phyloP scores from a whole-genome alignment of 2,329 filamentous ascomycete genomes.

The Trichophyton verrucosum region DNA sequence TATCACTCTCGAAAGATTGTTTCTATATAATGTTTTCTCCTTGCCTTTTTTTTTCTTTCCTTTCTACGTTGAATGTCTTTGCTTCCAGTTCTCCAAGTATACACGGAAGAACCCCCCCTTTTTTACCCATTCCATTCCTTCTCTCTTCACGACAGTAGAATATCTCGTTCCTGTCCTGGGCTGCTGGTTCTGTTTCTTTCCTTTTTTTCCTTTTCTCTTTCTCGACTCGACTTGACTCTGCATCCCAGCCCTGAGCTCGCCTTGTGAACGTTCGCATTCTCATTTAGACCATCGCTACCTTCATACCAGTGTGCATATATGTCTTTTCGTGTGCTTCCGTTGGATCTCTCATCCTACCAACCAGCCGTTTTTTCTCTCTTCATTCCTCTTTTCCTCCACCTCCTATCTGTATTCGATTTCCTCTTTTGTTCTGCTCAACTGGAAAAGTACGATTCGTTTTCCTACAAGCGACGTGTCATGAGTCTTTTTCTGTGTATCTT shows the following conservation, averaged over 20 bases:
- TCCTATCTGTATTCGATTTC: neutral
- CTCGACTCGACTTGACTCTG: neutral
- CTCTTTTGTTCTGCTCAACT: neutral
- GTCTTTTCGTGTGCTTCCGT: neutral
- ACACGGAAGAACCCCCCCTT: neutral
- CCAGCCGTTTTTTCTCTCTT: neutral
- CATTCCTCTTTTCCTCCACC: neutral
- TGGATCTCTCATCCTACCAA: neutral
- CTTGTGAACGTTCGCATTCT: slow-evolving; percentile 19
- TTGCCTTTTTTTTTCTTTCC: neutral
- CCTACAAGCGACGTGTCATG: neutral
- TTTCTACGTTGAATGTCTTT: neutral
- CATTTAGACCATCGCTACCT: slow-evolving; percentile 15
- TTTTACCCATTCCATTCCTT: neutral
- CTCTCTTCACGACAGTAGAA: neutral
- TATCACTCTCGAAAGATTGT: neutral
- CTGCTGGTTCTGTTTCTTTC: slow-evolving; percentile 15
- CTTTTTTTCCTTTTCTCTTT: slow-evolving; percentile 6
- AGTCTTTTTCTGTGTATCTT: neutral
- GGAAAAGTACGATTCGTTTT: slow-evolving; percentile 3
- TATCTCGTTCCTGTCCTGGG: neutral
- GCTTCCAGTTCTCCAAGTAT: neutral
- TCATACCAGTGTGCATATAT: slow-evolving; percentile 3
- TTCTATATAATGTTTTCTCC: slow-evolving; percentile 3
- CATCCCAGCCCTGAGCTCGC: neutral